Percentiles rank a stretch among this genome's conserved stretches.
Conservation (phyloP, 2,329 filamentous ascomycete species). For the Colletotrichum noveboracense region DNA sequence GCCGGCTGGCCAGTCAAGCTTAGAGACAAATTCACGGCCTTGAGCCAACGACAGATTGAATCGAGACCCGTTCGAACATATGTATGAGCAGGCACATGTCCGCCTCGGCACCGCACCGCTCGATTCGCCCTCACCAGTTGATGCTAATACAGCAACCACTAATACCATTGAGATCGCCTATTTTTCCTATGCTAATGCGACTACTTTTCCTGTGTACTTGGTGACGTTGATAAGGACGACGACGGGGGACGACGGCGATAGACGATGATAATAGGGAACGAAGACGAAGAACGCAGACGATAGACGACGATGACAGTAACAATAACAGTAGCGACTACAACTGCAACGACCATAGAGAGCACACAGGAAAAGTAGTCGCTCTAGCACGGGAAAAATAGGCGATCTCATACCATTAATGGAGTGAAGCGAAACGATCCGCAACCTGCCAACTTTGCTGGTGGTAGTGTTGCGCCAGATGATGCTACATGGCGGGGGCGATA, state of each 20-base stretch:
- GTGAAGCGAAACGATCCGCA: background rate
- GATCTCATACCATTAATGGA: background rate
- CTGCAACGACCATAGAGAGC: no score
- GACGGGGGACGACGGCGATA: no score
- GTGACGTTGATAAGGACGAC: background rate
- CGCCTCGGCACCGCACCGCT: background rate
- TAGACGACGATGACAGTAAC: no score
- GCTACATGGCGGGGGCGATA: background rate
- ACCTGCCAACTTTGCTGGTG: background rate
- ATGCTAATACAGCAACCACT: background rate
- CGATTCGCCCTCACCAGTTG: background rate
- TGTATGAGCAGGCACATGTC: background rate
- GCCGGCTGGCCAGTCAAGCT: background rate
- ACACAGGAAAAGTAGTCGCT: background rate
- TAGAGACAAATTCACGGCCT: background rate
- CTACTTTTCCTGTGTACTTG: background rate
- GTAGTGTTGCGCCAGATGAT: background rate
- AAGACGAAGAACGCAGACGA: no score
- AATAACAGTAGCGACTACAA: no score
- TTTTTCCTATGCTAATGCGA: background rate
- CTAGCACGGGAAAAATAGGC: background rate
- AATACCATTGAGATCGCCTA: background rate
- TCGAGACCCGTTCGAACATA: background rate
- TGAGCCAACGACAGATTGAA: background rate
- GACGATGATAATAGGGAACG: no score